Evolutionary conservation across 2,329 filamentous ascomycete genomes (phyloP).

Genomic region (Sporothrix protearum): DNA sequence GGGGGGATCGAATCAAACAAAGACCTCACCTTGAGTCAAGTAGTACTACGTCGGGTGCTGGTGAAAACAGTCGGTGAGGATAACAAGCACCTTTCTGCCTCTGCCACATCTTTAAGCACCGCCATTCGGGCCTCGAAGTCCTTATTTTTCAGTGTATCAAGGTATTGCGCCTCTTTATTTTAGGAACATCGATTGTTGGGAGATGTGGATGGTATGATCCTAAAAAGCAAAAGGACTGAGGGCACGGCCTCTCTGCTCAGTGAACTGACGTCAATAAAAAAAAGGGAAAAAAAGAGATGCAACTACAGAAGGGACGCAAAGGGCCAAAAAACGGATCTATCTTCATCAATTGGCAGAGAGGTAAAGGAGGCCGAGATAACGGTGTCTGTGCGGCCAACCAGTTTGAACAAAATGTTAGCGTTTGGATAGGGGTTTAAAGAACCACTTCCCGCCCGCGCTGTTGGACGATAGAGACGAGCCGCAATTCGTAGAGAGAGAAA

Average conservation of each 20-base stretch:
- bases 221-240: not conserved
- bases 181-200: not conserved
- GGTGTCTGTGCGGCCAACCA: constrained; percentile 8
- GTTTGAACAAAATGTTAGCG: not conserved
- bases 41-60: not conserved
- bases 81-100: not conserved
- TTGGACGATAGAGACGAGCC: not conserved
- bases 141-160: not conserved
- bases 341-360: not conserved
- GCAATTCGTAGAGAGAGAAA: not conserved
- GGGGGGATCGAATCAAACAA: not conserved
- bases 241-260: not conserved
- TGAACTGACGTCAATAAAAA: not conserved
- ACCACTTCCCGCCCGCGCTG: not conserved
- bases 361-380: not conserved
- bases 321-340: not conserved
- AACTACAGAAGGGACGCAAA: not conserved
- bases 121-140: not conserved
- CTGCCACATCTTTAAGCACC: not conserved
- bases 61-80: not conserved
- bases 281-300: not conserved
- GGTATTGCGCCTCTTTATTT: not conserved
- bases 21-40: not conserved
- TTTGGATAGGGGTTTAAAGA: not conserved
- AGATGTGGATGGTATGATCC: not conserved